A percentile compares a stretch with the other conserved stretches of the same genome.
phyloP scores from a whole-genome alignment of 1,284 basidiomycete genomes.

The Marasmius oreades region DNA sequence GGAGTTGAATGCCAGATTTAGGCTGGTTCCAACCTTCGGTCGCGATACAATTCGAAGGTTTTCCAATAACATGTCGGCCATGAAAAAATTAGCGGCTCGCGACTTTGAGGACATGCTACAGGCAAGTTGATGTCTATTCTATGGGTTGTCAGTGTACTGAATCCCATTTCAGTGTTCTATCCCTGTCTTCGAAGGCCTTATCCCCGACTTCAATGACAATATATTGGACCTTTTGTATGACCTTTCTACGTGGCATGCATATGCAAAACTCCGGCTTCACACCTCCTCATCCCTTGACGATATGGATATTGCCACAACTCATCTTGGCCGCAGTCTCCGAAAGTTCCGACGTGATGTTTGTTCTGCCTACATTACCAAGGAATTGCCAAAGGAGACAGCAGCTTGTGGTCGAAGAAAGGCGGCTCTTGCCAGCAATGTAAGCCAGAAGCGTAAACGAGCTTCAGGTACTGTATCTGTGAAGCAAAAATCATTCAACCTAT shows the following conservation, averaged over 20 bases:
- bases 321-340: neutral
- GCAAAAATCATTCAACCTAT: neutral
- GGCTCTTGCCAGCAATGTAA: too few species aligned
- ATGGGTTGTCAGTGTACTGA: neutral
- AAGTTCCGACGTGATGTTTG: neutral
- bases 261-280: constrained; percentile 5
- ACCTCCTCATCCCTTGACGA: neutral
- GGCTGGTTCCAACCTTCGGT: constrained; percentile 17
- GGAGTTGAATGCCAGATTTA: constrained; percentile 10
- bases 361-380: neutral
- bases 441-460: too few species aligned
- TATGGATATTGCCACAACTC: neutral
- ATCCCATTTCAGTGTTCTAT: constrained; percentile 3
- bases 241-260: neutral
- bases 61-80: constrained; percentile 16
- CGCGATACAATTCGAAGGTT: constrained; percentile 18
- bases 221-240: neutral
- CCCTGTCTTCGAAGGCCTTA: constrained; percentile 9
- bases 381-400: neutral
- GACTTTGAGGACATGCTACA: constrained; percentile 23
- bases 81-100: constrained; percentile 21
- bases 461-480: too few species aligned
- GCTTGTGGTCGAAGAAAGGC: neutral
- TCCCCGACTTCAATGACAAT: neutral
- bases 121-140: constrained; percentile 11